Base-by-base conservation (phyloP, 2,329 filamentous ascomycete genomes). In the Apiospora saccharicola region DNA sequence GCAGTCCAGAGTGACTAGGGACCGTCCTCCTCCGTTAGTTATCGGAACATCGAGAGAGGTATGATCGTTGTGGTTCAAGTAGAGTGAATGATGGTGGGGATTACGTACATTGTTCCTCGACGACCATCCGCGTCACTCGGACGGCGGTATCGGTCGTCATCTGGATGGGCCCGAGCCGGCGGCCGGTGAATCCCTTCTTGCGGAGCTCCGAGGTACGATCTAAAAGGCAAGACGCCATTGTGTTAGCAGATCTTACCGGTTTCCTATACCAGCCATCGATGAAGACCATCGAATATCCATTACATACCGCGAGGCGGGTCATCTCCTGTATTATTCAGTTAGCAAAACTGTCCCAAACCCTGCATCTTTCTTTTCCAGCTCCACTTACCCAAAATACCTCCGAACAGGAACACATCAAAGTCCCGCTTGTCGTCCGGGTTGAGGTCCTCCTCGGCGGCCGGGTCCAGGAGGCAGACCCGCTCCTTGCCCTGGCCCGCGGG, bases 61-160 rank as follows among this genome's bases (percentile, higher is more conserved):
- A n/a, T n/a, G n/a, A n/a, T n/a, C n/a, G n/a, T n/a, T n/a, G n/a
- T n/a, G n/a, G n/a, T n/a, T n/a, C n/a, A n/a, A n/a, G n/a, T n/a
- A n/a, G n/a, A n/a, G n/a, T 16, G 30, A 3, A 19, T 24, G 37
- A 24, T n/a, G 19, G 2, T 30, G 26, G 13, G n/a, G 37, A 19
- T 46, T 8, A 80, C 89, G 75, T 83, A 97, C 95, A 89, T 85
- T 93, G 93, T 75, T 95, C 90, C 79, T 97, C 93, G 14, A 95
- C 91, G 7, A 98, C 93, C 77, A 97, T 92, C 75, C 96, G 90
- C 44, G 96, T 98, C 64, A 98, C 96, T 76, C 96, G 90, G 69
- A 98, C 96, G 5, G 96, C 96, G 26, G 96, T 99, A 81, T 99
- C 96, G 5, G 96, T 99, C 3, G 96, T 98, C 96, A 99, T 98